These are phyloP conservation scores for Phalaenopsis hybrid DNA, from an alignment of 116 monocot species.

Conservation along the genomic window DNA sequence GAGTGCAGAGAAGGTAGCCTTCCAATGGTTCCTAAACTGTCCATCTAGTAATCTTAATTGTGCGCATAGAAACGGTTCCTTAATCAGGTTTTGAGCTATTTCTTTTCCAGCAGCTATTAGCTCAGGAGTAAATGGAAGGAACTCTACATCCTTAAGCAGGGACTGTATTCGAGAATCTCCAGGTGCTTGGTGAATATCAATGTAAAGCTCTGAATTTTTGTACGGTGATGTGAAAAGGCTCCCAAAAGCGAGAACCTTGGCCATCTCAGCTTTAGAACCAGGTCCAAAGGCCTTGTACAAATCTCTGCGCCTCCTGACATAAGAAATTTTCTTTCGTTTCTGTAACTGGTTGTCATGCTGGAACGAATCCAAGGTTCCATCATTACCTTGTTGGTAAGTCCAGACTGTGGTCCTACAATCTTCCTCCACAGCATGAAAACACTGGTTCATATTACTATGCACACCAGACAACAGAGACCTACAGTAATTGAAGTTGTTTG, in stretches of 20 bases:
- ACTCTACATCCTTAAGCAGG: conserved; percentile 44
- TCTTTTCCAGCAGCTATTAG: conserved; percentile 65
- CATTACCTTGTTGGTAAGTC: conserved; percentile 71
- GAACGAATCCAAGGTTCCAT: conserved; percentile 55
- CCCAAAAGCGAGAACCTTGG: conserved; percentile 74
- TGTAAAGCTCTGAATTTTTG: conserved; percentile 64
- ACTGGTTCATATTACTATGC: conserved; percentile 24
- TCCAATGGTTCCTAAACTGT: conserved; percentile 95
- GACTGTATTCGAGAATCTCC: conserved; percentile 39
- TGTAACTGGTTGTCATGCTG: conserved; percentile 62
- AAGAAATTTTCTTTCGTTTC: conserved; percentile 65
- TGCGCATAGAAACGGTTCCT: conserved; percentile 73
- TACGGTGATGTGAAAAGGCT: conserved; percentile 75
- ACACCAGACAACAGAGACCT: conserved; percentile 54
- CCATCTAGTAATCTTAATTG: conserved; percentile 91
- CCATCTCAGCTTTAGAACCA: conserved; percentile 44
- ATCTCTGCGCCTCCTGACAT: conserved; percentile 62
- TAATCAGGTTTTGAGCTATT: conserved; percentile 47
- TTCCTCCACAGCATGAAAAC: conserved; percentile 67
- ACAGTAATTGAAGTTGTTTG: conserved; percentile 32
- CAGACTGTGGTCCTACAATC: conserved; percentile 94
- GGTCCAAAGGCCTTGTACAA: conserved; percentile 62
- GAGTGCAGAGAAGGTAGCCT: conserved; percentile 57
- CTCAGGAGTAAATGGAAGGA: conserved; percentile 63
- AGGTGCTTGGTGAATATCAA: conserved; percentile 64